Evolutionary conservation across 2,329 filamentous ascomycete genomes (phyloP).

Genomic region (Curvularia verruculosa): DNA sequence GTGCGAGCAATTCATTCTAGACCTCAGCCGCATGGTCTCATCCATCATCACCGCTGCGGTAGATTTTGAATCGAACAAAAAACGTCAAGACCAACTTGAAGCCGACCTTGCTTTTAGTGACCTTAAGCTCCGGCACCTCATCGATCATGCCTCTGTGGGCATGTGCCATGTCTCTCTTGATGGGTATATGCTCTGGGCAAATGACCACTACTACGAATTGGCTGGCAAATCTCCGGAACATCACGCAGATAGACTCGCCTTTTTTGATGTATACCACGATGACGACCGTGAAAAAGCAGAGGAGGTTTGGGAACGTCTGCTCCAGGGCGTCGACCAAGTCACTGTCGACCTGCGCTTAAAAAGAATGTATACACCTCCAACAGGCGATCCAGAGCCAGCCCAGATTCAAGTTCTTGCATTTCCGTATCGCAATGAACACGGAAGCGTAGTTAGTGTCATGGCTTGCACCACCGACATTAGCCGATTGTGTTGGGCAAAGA

Average conservation of each 20-base stretch:
- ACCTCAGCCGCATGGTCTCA: constrained; percentile 42
- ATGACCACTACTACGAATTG: constrained; percentile 43
- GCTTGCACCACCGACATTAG: constrained; percentile 50
- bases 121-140: constrained; percentile 43
- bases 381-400: constrained; percentile 39
- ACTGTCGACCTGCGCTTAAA: constrained; percentile 40
- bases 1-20: constrained; percentile 42
- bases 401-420: constrained; percentile 45
- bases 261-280: constrained; percentile 38
- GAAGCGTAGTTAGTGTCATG: constrained; percentile 43
- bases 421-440: constrained; percentile 41
- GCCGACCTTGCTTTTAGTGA: constrained; percentile 45
- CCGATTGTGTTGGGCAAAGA: constrained; percentile 48
- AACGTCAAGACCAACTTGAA: constrained; percentile 40
- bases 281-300: constrained; percentile 34
- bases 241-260: constrained; percentile 21
- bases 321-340: constrained; percentile 34
- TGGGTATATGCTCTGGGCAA: constrained; percentile 44
- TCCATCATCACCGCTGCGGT: constrained; percentile 36
- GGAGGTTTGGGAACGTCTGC: constrained; percentile 33
- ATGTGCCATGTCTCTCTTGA: constrained; percentile 42
- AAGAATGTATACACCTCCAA: constrained; percentile 38
- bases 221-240: constrained; percentile 29
- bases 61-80: constrained; percentile 27
- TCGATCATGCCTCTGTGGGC: constrained; percentile 45